Percentiles rank a stretch among this genome's conserved stretches.
Evolutionary conservation across 371 early-diverging fungal species (phyloP).

Genomic region (Coemansia sp.): DNA sequence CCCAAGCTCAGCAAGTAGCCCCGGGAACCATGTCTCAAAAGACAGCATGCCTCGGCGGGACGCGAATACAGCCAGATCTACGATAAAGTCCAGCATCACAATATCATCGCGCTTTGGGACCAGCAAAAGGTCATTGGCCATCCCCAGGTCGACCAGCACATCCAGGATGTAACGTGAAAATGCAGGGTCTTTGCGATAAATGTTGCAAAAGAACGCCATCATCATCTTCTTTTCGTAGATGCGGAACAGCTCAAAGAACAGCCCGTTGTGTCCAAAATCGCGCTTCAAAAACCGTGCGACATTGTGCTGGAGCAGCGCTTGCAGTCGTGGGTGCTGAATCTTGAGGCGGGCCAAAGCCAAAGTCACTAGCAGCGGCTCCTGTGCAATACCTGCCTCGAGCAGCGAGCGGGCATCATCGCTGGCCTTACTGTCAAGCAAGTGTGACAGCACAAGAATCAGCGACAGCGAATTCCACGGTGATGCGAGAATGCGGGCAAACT

Average conservation of each 20-base stretch:
- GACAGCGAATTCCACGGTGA: slow-evolving; percentile 54
- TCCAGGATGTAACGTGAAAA: slow-evolving; percentile 42
- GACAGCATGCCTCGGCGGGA: slow-evolving; percentile 43
- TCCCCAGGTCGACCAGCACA: slow-evolving; percentile 42
- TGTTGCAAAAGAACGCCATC: slow-evolving; percentile 49
- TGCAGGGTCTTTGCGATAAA: slow-evolving; percentile 47
- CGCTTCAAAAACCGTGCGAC: slow-evolving; percentile 47
- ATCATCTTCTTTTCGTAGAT: slow-evolving; percentile 48
- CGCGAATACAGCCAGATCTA: slow-evolving; percentile 51
- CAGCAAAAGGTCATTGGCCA: slow-evolving; percentile 46
- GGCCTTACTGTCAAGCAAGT: slow-evolving; percentile 47
- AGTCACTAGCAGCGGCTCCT: slow-evolving; percentile 51
- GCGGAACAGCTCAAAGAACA: slow-evolving; percentile 53
- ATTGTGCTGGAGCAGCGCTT: slow-evolving; percentile 50
- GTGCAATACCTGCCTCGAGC: slow-evolving; percentile 43
- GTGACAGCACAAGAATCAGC: slow-evolving; percentile 45
- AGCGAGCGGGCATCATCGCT: slow-evolving; percentile 48
- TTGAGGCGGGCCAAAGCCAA: slow-evolving; percentile 50
- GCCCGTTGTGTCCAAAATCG: slow-evolving; percentile 26
- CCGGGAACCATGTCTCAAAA: slow-evolving; percentile 52
- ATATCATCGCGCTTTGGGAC: slow-evolving; percentile 51
- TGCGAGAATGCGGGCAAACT: slow-evolving; percentile 39
- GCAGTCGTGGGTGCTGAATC: slow-evolving; percentile 51
- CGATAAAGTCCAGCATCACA: slow-evolving; percentile 49
- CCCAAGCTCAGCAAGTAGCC: slow-evolving; percentile 49